Base-by-base conservation (phyloP, 148 eudicot genomes). In the Salicornia ramosissima region DNA sequence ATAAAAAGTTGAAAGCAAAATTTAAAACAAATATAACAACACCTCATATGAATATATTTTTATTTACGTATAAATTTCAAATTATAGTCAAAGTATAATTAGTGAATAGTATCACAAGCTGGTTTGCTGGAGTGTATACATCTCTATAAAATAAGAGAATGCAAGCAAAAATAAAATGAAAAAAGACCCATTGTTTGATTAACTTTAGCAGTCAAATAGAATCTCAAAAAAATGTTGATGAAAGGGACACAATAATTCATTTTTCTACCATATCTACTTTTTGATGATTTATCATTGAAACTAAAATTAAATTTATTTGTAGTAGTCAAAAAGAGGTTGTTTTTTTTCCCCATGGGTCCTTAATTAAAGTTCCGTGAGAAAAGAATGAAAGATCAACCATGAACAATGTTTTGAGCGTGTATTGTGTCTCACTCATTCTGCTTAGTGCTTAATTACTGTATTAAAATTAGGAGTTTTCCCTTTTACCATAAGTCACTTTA, bases 261-360 rank as follows among this genome's bases (percentile, higher is more conserved):
- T 36, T 63, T 46, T 45, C 9, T 56, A 54, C 67, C 30, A 72
- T 2, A 49, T 36, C 10, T 50, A 31, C 50, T 72, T 72, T 72
- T 34, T 72, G 42, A 28, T 72, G 19, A 63, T 72, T 52, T 72
- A 36, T 39, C 28, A 36, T 63, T 50, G 68, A 71, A 61, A 71
- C 67, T 62, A 61, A 24, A 36, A 60, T 60, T 33, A 46, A 5
- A 13, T 59, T 29, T 47, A 1, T 14, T 36, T 36, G 3, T 14
- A 53, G 33, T 9, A 36, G 52, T 51, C 65, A 71, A 50, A 50
- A 71, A 51, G 67, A 60, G 51, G 25, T 71, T 21, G 43, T 59
- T 16, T 56, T 59, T 33, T 55, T 55, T 45, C 14, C 14, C 0
- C 46, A 67, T 71, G 67, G 74, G 74, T 71, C 67, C 74, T 60